phyloP scores from a whole-genome alignment of 116 monocot genomes.

The Trichopus zeylanicus region DNA sequence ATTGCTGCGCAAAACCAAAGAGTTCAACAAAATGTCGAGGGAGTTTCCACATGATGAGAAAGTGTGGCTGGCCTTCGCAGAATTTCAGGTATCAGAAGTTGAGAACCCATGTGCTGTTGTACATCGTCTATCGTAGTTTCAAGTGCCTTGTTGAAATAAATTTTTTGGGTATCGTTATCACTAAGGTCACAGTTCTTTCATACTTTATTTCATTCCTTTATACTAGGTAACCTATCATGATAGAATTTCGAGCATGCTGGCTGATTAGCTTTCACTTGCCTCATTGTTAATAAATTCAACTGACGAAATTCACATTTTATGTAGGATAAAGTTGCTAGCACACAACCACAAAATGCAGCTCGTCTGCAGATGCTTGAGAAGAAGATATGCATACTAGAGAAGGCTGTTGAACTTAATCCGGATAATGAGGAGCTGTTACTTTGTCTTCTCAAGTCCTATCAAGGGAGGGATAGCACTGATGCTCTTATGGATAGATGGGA shows the following conservation, averaged over 20 bases:
- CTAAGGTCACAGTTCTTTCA: too few relatives aligned
- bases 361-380: constrained; percentile 86
- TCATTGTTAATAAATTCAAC: neutral
- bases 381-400: constrained; percentile 94
- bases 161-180: too few relatives aligned
- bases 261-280: too few relatives aligned
- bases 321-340: constrained; percentile 82
- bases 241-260: too few relatives aligned
- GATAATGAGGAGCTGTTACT: constrained; percentile 77
- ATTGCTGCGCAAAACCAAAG: constrained; percentile 64
- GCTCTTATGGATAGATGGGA: constrained; percentile 64
- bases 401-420: constrained; percentile 86
- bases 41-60: constrained; percentile 83
- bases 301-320: neutral
- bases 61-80: constrained; percentile 82
- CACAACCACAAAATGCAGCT: constrained; percentile 76
- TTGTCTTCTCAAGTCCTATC: constrained; percentile 70
- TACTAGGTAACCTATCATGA: too few relatives aligned
- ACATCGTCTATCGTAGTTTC: too few relatives aligned
- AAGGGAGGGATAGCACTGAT: constrained; percentile 56
- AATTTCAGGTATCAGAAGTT: constrained; percentile 72
- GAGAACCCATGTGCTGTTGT: neutral
- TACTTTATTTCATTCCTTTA: too few relatives aligned
- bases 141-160: too few relatives aligned
- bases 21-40: constrained; percentile 81